phyloP scores from a whole-genome alignment of 805 yeast genomes.

The Saccharomyces cerevisiae region DNA sequence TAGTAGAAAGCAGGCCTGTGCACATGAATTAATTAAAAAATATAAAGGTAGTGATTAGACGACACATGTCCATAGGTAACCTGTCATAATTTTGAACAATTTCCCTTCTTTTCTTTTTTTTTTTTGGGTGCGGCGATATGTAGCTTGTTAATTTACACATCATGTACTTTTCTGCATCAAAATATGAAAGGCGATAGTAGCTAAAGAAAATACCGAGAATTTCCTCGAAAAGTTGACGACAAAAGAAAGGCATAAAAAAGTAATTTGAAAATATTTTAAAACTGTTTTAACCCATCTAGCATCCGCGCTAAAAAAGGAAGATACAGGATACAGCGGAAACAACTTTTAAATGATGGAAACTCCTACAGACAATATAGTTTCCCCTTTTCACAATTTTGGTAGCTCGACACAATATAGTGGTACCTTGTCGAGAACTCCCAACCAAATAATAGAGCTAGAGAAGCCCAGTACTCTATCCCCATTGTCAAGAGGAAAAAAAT shows the following conservation, averaged over 20 bases:
- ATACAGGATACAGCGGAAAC: not conserved
- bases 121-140: not conserved
- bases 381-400: slow-evolving; percentile 14
- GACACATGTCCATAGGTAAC: too few relatives aligned
- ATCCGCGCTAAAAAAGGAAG: not conserved
- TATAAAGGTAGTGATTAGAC: not conserved
- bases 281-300: not conserved
- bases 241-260: not conserved
- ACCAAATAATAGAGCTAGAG: not conserved
- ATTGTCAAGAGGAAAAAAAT: slow-evolving; percentile 16
- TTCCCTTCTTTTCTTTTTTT: not conserved
- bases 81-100: not conserved
- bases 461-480: slow-evolving; percentile 10
- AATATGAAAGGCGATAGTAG: not conserved
- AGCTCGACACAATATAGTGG: slow-evolving; percentile 7
- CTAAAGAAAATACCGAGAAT: not conserved
- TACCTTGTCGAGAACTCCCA: slow-evolving; percentile 5
- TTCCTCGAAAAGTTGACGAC: not conserved
- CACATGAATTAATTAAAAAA: not conserved
- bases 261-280: not conserved
- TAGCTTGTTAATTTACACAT: not conserved
- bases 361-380: slow-evolving; percentile 7
- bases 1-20: not conserved
- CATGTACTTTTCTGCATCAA: not conserved
- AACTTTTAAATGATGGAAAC: slow-evolving; percentile 2